phyloP scores from a whole-genome alignment of 176 grass and related monocot genomes.

The Poa pratensis region DNA sequence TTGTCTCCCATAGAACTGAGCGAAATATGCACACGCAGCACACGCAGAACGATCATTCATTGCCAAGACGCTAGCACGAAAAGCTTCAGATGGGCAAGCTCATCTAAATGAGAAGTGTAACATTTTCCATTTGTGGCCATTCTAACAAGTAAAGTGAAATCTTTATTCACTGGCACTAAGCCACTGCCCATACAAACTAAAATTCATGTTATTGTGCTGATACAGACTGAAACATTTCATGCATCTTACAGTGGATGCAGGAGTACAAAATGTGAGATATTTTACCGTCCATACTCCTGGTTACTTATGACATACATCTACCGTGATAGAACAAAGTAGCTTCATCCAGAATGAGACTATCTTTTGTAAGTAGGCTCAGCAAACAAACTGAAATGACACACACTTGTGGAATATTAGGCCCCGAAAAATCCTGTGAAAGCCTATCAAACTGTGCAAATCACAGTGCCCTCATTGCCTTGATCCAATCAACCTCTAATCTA shows the following conservation, averaged over 20 bases:
- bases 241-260: slow-evolving; percentile 4
- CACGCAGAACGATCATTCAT: background rate
- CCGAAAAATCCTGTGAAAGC: background rate
- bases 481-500: slow-evolving; percentile 87
- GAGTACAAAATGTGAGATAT: no score
- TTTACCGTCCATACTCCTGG: no score
- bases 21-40: no score
- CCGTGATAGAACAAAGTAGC: background rate
- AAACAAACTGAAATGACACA: background rate
- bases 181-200: no score
- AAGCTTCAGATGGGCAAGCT: background rate
- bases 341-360: background rate
- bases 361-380: background rate
- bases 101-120: background rate
- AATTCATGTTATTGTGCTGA: no score
- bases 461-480: slow-evolving; percentile 71
- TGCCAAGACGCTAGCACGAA: background rate
- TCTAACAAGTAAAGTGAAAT: background rate
- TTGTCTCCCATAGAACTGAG: no score
- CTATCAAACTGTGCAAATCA: slow-evolving; percentile 1
- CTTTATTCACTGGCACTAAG: slow-evolving; percentile 25
- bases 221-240: background rate
- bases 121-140: background rate
- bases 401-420: background rate
- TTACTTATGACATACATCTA: background rate